Conservation (phyloP, 1,139 yeast genomes). For the Sugiyamaella japonica region DNA sequence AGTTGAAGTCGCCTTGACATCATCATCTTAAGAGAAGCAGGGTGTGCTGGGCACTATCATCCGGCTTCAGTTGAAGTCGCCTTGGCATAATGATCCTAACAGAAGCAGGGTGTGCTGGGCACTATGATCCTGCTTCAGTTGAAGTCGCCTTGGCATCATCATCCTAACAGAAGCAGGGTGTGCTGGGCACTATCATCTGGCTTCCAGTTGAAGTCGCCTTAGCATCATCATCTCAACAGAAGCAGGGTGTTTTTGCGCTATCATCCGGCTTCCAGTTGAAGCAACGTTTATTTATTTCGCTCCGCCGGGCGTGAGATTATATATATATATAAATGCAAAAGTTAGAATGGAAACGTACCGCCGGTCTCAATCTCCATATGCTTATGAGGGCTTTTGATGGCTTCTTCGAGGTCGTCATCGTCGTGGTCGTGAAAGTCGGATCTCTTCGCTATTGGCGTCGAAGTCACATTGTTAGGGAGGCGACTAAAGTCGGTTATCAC, state of each 20-base stretch:
- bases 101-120: too few species aligned
- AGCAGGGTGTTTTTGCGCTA: slow-evolving; percentile 68
- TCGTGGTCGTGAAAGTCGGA: background rate
- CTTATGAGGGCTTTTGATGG: slow-evolving; percentile 11
- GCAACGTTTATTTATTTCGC: background rate
- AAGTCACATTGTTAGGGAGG: slow-evolving; percentile 3
- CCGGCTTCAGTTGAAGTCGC: slow-evolving; percentile 57
- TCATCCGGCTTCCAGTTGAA: slow-evolving; percentile 72
- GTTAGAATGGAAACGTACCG: slow-evolving; percentile 1
- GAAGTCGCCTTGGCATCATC: slow-evolving; percentile 38
- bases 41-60: too few species aligned
- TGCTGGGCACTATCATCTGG: too few species aligned
- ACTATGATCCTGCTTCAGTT: slow-evolving; percentile 64
- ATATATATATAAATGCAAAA: slow-evolving; percentile 1
- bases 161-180: too few species aligned
- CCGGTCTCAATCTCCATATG: slow-evolving; percentile 10
- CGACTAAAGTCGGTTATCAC: slow-evolving; percentile 9
- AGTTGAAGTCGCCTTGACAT: slow-evolving; percentile 43
- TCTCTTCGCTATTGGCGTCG: slow-evolving; percentile 4
- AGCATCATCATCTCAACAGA: too few species aligned
- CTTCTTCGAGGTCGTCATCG: slow-evolving; percentile 7
- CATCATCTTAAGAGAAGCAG: too few species aligned
- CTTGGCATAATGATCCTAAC: too few species aligned
- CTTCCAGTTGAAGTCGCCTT: slow-evolving; percentile 68
- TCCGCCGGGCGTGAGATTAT: background rate